Evolutionary conservation across 169 alveolate genomes (phyloP).

Genomic region (Eimeria brunetti): DNA sequence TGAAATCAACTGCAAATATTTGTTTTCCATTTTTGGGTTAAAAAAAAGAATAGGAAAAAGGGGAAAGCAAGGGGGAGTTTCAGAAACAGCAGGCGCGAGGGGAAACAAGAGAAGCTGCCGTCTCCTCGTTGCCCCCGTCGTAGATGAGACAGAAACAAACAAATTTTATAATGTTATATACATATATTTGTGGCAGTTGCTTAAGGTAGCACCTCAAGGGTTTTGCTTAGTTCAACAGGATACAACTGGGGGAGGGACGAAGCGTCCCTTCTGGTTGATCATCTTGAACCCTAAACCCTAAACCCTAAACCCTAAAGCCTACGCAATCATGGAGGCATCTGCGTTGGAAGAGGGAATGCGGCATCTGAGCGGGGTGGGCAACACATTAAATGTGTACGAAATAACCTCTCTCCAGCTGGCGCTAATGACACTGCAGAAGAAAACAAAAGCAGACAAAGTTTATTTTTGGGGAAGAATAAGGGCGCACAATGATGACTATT

Average conservation of each 20-base stretch:
- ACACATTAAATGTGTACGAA: slow-evolving; percentile 64
- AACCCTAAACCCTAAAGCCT: background rate
- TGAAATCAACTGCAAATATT: background rate
- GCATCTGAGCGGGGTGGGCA: slow-evolving; percentile 34
- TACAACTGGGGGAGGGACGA: background rate
- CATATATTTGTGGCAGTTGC: background rate
- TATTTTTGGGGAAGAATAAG: slow-evolving; percentile 72
- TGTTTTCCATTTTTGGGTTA: background rate
- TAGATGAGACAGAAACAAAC: background rate
- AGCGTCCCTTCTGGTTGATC: background rate
- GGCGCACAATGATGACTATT: slow-evolving; percentile 63
- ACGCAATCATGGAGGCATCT: slow-evolving; percentile 56
- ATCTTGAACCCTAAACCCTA: background rate
- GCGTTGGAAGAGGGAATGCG: slow-evolving; percentile 55
- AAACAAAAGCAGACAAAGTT: slow-evolving; percentile 5
- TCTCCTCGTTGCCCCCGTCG: background rate
- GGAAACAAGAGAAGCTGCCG: background rate
- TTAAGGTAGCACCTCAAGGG: background rate
- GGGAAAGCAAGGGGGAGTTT: background rate
- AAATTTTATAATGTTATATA: background rate
- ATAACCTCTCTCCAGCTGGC: slow-evolving; percentile 35
- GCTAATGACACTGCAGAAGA: slow-evolving; percentile 27
- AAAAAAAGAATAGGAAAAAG: background rate
- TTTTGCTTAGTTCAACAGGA: background rate
- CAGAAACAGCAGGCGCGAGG: background rate